phyloP scores from a whole-genome alignment of 106 monocot species.

The Dendrobium officinale region DNA sequence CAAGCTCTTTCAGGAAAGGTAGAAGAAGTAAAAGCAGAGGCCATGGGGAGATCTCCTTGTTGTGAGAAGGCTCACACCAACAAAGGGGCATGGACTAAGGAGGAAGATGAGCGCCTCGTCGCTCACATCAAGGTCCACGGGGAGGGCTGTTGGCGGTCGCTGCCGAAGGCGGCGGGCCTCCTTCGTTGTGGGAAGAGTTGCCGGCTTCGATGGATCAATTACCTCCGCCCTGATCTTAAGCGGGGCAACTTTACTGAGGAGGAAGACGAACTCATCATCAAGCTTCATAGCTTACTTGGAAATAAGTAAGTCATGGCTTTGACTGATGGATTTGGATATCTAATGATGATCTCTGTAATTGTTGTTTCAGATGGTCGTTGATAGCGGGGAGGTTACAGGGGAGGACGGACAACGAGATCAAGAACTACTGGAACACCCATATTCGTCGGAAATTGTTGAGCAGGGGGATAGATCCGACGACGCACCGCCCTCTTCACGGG shows the following conservation, averaged over 20 bases:
- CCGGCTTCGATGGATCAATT: slow-evolving; percentile 40
- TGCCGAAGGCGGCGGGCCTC: slow-evolving; percentile 43
- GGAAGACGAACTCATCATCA: slow-evolving; percentile 60
- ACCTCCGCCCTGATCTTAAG: slow-evolving; percentile 50
- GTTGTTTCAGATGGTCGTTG: slow-evolving; percentile 55
- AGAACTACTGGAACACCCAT: slow-evolving; percentile 85
- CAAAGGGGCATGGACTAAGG: slow-evolving; percentile 54
- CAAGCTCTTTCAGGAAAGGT: not conserved
- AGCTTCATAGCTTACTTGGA: slow-evolving; percentile 42
- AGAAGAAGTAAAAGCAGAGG: not conserved
- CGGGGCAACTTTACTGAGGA: slow-evolving; percentile 48
- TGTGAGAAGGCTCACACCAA: slow-evolving; percentile 49
- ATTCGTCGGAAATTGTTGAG: slow-evolving; percentile 65
- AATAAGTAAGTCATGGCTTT: slow-evolving; percentile 17
- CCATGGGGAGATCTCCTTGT: slow-evolving; percentile 36
- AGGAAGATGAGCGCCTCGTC: slow-evolving; percentile 43
- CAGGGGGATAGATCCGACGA: slow-evolving; percentile 60
- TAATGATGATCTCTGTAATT: not conserved
- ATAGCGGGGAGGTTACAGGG: slow-evolving; percentile 80
- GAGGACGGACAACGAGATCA: slow-evolving; percentile 81
- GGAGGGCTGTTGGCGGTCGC: slow-evolving; percentile 49
- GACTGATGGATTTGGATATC: not conserved
- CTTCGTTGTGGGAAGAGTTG: slow-evolving; percentile 43
- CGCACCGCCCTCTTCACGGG: slow-evolving; percentile 18
- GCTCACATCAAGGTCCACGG: slow-evolving; percentile 44